Base-by-base conservation (phyloP, 2,329 filamentous ascomycete genomes). In the Monilinia laxa region DNA sequence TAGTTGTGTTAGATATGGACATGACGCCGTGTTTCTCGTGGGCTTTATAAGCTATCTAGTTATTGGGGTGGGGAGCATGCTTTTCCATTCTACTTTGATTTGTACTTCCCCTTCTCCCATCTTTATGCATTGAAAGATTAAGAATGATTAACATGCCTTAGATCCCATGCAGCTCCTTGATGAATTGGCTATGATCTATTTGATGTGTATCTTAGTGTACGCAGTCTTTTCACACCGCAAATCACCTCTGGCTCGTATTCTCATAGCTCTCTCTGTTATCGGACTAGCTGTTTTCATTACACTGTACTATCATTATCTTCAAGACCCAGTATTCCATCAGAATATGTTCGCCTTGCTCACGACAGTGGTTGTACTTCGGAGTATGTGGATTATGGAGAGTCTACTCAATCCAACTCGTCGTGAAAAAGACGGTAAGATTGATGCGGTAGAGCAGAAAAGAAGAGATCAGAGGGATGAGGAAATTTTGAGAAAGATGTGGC, bases 311-410 rank as follows among this genome's bases (percentile, higher is more conserved):
- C 56, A 58, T 16, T 58, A 58, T 5, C 56, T 58, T 3, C 56
- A 58, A 42, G 40, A 58, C 1, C 56, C 56, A 23, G 56, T 58
- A 2, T 58, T 58, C 16, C 56, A 58, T 58, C 56, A 58, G 25
- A 58, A 58, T 20, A 58, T 58, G 56, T 58, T 58, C 38, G 56
- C 56, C 10, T 14, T 58, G 16, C 23, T 58, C 5, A 58, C 56
- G 9, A 25, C 56, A 0, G 25, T 28, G 16, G 56, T 58, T 38
- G 56, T 58, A 9, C 42, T 58, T 4, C 56, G 56, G 16, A 58
- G 56, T 12, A 58, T 58, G 56, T 58, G 56, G 56, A 45, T 58
- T 11, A 58, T 58, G 56, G 40, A 45, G 5, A 38, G 42, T 45
- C 25, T 45, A 28, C 38, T 58, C 23, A 58, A 58, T 10, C 56